Evolutionary conservation across 495 filamentous ascomycete species (phyloP).

Genomic region (Letharia columbiana): DNA sequence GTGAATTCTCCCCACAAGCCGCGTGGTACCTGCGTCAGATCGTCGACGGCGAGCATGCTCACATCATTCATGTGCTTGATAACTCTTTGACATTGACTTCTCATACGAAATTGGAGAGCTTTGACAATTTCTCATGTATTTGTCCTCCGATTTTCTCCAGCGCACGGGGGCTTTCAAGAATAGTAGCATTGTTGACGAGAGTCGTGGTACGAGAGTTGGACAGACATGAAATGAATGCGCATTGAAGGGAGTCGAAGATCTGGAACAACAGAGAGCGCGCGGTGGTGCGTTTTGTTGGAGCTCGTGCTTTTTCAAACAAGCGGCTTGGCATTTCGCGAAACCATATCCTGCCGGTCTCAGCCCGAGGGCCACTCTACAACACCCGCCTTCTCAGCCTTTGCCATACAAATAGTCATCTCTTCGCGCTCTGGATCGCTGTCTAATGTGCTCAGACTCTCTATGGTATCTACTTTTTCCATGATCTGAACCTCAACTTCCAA

Average conservation of each 20-base stretch:
- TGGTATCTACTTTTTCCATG: background rate
- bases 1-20: background rate
- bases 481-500: background rate
- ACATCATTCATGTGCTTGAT: background rate
- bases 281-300: no score
- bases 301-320: background rate
- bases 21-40: slow-evolving; percentile 13
- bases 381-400: background rate
- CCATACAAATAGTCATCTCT: background rate
- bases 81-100: background rate
- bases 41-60: slow-evolving; percentile 7
- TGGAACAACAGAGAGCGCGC: background rate
- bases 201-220: background rate
- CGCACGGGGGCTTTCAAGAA: background rate
- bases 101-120: background rate
- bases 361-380: background rate
- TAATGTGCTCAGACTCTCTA: background rate
- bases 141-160: background rate
- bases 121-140: background rate
- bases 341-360: no score
- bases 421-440: background rate
- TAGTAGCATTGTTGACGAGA: background rate
- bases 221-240: background rate
- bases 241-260: background rate
- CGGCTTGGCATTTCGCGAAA: background rate